Conservation (phyloP, 2,329 filamentous ascomycete genomes). For the Chaetomiaceae sp. region DNA sequence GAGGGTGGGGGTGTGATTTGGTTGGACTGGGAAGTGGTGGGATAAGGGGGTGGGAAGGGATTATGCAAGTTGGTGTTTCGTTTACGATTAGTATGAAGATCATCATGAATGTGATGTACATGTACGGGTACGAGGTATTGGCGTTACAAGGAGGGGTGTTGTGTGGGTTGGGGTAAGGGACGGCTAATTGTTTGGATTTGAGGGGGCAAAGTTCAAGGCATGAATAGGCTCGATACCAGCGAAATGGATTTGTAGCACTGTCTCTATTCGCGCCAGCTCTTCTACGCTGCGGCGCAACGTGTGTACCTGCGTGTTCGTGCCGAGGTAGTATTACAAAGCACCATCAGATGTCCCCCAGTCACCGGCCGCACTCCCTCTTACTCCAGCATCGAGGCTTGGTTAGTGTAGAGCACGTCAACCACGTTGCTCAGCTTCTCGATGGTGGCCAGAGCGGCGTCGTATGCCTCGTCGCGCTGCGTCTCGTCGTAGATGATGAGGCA, state of each 20-base stretch:
- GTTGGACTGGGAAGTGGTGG: too few species aligned
- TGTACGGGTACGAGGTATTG: neutral
- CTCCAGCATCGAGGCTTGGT: constrained; percentile 93
- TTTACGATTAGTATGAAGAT: too few species aligned
- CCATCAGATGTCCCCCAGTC: constrained; percentile 1
- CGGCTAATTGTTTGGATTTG: neutral
- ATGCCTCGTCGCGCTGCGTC: constrained; percentile 84
- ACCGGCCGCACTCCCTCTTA: constrained; percentile 38
- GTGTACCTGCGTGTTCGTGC: neutral
- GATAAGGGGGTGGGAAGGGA: too few species aligned
- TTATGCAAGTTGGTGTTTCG: too few species aligned
- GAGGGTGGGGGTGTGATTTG: too few species aligned
- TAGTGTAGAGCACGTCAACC: constrained; percentile 94
- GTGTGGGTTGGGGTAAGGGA: neutral
- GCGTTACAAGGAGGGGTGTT: neutral
- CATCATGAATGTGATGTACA: neutral
- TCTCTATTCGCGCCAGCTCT: constrained; percentile 3
- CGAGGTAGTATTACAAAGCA: constrained; percentile 5
- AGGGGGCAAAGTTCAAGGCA: neutral
- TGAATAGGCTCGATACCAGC: constrained; percentile 10
- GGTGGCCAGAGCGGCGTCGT: constrained; percentile 88
- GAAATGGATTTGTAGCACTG: constrained; percentile 1
- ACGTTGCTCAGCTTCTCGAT: constrained; percentile 97
- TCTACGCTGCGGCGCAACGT: neutral
- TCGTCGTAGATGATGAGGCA: constrained; percentile 97